Evolutionary conservation across 1,284 basidiomycete species (phyloP), one percentile per base, ranked within the genome.

Genomic region (Leccinum angustisporum): DNA sequence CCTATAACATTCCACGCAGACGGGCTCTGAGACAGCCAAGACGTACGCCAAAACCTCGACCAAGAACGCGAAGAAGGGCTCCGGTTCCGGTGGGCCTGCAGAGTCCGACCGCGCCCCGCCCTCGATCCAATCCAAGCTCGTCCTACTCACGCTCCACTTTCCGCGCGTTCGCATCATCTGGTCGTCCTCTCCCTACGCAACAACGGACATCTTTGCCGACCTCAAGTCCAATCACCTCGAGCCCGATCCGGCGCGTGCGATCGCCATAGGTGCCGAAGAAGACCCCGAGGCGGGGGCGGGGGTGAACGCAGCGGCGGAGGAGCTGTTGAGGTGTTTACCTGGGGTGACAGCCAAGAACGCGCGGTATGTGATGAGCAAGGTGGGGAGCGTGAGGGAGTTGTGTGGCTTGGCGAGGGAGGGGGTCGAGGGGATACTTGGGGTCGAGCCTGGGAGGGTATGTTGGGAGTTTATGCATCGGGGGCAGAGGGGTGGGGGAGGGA

Each of bases 151-250:
- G 0, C 83, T 97, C 10, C 84, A 92, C 11, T 99, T 98, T 73
- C 95, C 95, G 0, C 88, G 93, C 18, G 80, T 99, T 3, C 88
- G 94, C 34, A 91, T 98, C 70, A 92, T 99, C 70, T 99, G 97
- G 97, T 97, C 95, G 0, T 95, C 94, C 2, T 98, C 95, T 1
- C 95, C 97, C 0, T 94, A 94, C 69, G 90, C 94, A 30, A 96
- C 94, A 0, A 86, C 95, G 0, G 90, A 95, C 21, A 21, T 98
- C 60, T 96, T 98, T 78, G 87, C 86, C 53, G 97, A 98, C 70
- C 86, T 99, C 33, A 99, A 99, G 75, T 70, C 80, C n/a, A 89
- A 91, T 66, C 85, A 87, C 58, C 79, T 86, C 1, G 95, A 99
- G 73, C 97, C 97, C 0, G 91, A 97, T 66, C 84, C 87, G 10